Evolutionary conservation across 2,329 filamentous ascomycete genomes (phyloP).

Genomic region (Trichoderma breve): DNA sequence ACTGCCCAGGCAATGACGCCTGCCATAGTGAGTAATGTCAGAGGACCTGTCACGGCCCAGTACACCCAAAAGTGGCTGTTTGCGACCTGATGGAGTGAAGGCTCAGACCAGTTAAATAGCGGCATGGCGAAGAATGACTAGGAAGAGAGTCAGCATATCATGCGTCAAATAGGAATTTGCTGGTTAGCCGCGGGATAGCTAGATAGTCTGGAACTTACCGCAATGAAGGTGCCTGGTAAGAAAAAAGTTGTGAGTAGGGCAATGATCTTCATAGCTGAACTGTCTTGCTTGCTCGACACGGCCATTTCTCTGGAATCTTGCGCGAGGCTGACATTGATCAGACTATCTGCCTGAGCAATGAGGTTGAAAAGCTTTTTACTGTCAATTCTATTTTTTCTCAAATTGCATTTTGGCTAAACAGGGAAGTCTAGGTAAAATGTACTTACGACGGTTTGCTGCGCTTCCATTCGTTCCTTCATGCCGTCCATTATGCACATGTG

Average conservation of each 20-base stretch:
- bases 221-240: not conserved
- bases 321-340: not conserved
- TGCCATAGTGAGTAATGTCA: not conserved
- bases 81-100: not conserved
- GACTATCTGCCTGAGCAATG: not conserved
- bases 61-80: not conserved
- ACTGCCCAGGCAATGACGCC: not conserved
- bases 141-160: not conserved
- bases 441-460: not conserved
- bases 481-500: not conserved
- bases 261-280: not conserved
- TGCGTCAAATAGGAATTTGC: not conserved
- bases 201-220: not conserved
- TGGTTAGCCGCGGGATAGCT: not conserved
- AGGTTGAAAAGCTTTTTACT: not conserved
- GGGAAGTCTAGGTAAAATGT: not conserved
- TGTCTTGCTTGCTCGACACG: not conserved
- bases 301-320: not conserved
- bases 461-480: not conserved
- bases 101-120: not conserved
- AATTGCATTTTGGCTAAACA: too few species aligned
- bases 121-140: not conserved
- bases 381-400: not conserved
- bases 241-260: not conserved
- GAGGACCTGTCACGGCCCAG: not conserved